A percentile compares a stretch with the other conserved stretches of the same genome.
These are phyloP conservation scores for Boletellus ananiceps DNA, from an alignment of 768 basidiomycete species.

Conservation along the genomic window DNA sequence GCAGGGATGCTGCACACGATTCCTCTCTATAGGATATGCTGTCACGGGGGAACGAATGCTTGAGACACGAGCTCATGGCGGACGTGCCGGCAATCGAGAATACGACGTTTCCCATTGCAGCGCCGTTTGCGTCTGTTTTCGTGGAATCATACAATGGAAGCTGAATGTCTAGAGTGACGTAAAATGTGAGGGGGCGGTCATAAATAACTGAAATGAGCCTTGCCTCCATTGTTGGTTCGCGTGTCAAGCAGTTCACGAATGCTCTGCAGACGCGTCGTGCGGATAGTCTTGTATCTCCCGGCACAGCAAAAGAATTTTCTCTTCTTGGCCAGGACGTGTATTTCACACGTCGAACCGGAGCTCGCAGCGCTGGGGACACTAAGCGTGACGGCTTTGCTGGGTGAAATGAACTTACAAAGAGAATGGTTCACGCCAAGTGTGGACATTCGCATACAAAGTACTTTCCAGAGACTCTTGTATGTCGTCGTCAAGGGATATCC, in stretches of 20 bases:
- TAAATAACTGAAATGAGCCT: slow-evolving; percentile 30
- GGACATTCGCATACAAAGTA: slow-evolving; percentile 20
- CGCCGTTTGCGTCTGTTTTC: slow-evolving; percentile 26
- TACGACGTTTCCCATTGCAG: slow-evolving; percentile 24
- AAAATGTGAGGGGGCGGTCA: slow-evolving; percentile 24
- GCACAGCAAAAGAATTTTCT: slow-evolving; percentile 27
- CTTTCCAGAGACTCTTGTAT: slow-evolving; percentile 30
- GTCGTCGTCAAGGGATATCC: slow-evolving; percentile 24
- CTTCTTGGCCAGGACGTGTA: slow-evolving; percentile 25
- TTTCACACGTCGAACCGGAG: slow-evolving; percentile 25
- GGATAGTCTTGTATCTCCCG: slow-evolving; percentile 24
- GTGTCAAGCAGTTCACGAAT: slow-evolving; percentile 24
- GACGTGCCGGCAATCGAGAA: slow-evolving; percentile 22
- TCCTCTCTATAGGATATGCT: slow-evolving; percentile 15
- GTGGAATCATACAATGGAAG: slow-evolving; percentile 33
- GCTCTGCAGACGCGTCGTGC: slow-evolving; percentile 27
- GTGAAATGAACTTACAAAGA: slow-evolving; percentile 19
- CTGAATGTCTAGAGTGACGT: slow-evolving; percentile 27
- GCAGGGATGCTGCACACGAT: slow-evolving; percentile 10
- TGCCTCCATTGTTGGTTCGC: slow-evolving; percentile 24
- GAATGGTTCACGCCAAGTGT: slow-evolving; percentile 29
- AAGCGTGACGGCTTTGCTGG: slow-evolving; percentile 1
- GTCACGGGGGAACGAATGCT: slow-evolving; percentile 15
- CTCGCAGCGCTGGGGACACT: slow-evolving; percentile 15
- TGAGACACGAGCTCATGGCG: slow-evolving; percentile 12